phyloP scores from a whole-genome alignment of 1,284 basidiomycete species.

The Ceratobasidium sp. region DNA sequence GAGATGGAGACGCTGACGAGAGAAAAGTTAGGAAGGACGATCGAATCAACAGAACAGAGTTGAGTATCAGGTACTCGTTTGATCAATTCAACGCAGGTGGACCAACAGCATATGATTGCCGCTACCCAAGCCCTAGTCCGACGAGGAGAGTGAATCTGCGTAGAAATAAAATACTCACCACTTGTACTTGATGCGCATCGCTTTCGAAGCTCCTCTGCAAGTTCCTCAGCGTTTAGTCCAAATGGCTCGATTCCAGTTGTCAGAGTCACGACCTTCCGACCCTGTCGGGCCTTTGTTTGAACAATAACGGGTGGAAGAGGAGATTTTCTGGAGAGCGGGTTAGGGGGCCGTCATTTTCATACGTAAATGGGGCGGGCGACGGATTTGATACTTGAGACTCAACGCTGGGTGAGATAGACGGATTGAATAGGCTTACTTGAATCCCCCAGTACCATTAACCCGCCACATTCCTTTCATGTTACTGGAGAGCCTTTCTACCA shows the following conservation, averaged over 20 bases:
- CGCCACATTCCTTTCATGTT: constrained; percentile 72
- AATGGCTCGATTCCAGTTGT: constrained; percentile 85
- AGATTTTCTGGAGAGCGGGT: constrained; percentile 73
- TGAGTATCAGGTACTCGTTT: constrained; percentile 6
- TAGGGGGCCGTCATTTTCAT: too few relatives aligned
- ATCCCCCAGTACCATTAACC: constrained; percentile 71
- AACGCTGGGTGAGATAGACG: constrained; percentile 50
- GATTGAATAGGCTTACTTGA: constrained; percentile 62
- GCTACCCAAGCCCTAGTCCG: background rate
- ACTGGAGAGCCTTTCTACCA: constrained; percentile 63
- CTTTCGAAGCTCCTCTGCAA: constrained; percentile 84
- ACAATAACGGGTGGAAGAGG: constrained; percentile 76
- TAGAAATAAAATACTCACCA: constrained; percentile 59
- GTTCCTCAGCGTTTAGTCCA: constrained; percentile 72
- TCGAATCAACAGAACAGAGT: background rate
- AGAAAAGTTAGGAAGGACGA: constrained; percentile 20
- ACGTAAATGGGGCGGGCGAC: too few relatives aligned
- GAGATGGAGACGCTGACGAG: background rate
- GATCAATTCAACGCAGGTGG: too few relatives aligned
- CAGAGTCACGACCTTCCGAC: constrained; percentile 81
- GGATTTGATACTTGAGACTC: background rate
- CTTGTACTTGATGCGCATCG: constrained; percentile 83
- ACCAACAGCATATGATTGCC: background rate
- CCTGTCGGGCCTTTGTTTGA: constrained; percentile 77
- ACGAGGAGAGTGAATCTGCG: background rate